phyloP scores from a whole-genome alignment of 768 basidiomycete genomes.

The Neoboletus subvelutipes region DNA sequence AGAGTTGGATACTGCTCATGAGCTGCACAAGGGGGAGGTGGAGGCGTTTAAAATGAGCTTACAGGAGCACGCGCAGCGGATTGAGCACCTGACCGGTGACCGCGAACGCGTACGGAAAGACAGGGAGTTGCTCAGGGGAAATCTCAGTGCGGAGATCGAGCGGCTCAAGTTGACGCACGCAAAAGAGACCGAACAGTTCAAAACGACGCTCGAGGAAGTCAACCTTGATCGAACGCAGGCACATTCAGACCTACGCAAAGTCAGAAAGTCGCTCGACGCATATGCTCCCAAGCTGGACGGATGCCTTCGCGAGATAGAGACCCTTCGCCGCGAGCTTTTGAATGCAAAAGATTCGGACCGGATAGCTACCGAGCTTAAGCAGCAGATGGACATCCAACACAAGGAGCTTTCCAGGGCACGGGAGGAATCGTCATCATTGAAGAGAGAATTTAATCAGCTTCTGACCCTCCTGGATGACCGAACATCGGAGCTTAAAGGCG shows the following conservation, averaged over 20 bases:
- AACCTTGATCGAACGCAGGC: slow-evolving; percentile 19
- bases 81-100: slow-evolving; percentile 22
- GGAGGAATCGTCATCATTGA: slow-evolving; percentile 30
- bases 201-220: slow-evolving; percentile 27
- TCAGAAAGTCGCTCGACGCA: slow-evolving; percentile 19
- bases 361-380: slow-evolving; percentile 12
- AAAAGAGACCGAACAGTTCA: slow-evolving; percentile 17
- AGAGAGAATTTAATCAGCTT: slow-evolving; percentile 30
- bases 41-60: slow-evolving; percentile 18
- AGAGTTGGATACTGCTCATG: slow-evolving; percentile 11
- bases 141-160: slow-evolving; percentile 24
- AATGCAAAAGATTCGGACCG: slow-evolving; percentile 12
- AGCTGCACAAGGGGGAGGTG: slow-evolving; percentile 10
- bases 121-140: slow-evolving; percentile 16
- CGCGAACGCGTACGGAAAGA: slow-evolving; percentile 28
- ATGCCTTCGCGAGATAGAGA: slow-evolving; percentile 17
- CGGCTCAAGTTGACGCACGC: slow-evolving; percentile 14
- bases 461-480: slow-evolving; percentile 38
- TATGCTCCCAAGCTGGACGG: slow-evolving; percentile 20
- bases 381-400: slow-evolving; percentile 19
- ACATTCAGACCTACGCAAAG: slow-evolving; percentile 23
- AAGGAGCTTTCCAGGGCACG: slow-evolving; percentile 23
- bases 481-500: slow-evolving; percentile 44
- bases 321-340: slow-evolving; percentile 17
- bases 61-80: slow-evolving; percentile 19